Percentiles rank a stretch among this genome's conserved stretches.
These are phyloP conservation scores for Passiflora organensis DNA, from an alignment of 345 rosid genomes.

Conservation along the genomic window DNA sequence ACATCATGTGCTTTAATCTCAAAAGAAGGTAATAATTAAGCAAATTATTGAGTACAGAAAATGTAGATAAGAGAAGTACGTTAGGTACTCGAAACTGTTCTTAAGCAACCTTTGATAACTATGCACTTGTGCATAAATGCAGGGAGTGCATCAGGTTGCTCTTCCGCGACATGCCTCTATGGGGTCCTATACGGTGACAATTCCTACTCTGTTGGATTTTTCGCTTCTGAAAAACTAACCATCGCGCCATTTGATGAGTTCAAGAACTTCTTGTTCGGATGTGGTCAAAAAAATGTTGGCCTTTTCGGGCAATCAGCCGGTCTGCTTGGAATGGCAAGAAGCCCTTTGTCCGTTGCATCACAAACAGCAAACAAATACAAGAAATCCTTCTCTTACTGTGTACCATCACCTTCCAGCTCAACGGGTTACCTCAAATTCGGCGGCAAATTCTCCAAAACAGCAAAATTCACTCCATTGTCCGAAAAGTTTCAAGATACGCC, in stretches of 20 bases:
- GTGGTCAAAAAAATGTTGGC: slow-evolving; percentile 24
- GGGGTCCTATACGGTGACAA: slow-evolving; percentile 17
- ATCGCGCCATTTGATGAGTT: slow-evolving; percentile 5
- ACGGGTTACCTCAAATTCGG: slow-evolving; percentile 28
- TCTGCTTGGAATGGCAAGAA: slow-evolving; percentile 10
- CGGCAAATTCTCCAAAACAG: neutral
- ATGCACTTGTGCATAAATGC: neutral
- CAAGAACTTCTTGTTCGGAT: slow-evolving; percentile 22
- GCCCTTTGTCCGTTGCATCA: slow-evolving; percentile 13
- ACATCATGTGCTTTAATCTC: neutral
- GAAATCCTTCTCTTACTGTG: slow-evolving; percentile 26
- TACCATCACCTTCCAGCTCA: slow-evolving; percentile 24
- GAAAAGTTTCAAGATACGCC: neutral
- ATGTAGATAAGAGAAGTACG: too few species aligned
- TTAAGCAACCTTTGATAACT: too few species aligned
- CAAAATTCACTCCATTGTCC: slow-evolving; percentile 25
- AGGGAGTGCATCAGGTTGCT: slow-evolving; percentile 8
- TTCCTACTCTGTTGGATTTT: slow-evolving; percentile 7
- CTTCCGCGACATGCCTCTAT: slow-evolving; percentile 16
- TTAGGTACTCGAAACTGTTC: too few species aligned
- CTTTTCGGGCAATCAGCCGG: slow-evolving; percentile 5
- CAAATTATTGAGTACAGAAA: too few species aligned
- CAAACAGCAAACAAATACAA: slow-evolving; percentile 23
- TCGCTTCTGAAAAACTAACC: slow-evolving; percentile 12
- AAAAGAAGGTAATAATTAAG: slow-evolving; percentile 1